Conservation (phyloP, 2,329 filamentous ascomycete genomes). For the Fusarium euwallaceae region DNA sequence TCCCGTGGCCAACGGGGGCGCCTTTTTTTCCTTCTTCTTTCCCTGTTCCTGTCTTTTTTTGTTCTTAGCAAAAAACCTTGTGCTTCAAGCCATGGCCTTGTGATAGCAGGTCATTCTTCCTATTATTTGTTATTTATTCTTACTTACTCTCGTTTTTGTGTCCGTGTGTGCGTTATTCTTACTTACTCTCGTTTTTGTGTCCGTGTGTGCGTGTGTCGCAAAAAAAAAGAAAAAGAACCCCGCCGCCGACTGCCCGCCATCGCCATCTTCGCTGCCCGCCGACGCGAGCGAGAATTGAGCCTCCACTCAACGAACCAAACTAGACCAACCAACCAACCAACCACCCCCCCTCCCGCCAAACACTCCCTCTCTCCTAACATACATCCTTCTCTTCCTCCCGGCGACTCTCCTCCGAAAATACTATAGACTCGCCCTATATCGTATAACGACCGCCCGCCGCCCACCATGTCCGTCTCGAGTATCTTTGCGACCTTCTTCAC, state of each 20-base stretch:
- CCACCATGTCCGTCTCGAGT: constrained; percentile 55
- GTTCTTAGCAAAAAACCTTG: not conserved
- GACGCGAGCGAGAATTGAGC: constrained; percentile 5
- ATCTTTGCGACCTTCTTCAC: constrained; percentile 62
- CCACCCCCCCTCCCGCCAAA: constrained; percentile 29
- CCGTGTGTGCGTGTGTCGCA: not conserved
- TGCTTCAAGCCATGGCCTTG: constrained; percentile 18
- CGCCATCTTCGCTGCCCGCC: not conserved
- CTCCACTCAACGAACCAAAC: constrained; percentile 15
- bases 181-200: not conserved
- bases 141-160: not conserved
- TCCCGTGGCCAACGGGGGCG: constrained; percentile 32
- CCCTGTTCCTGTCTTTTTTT: constrained; percentile 8
- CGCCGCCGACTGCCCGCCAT: constrained; percentile 21
- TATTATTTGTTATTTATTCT: not conserved
- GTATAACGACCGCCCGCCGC: not conserved
- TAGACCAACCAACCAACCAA: constrained; percentile 34
- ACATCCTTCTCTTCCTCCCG: not conserved
- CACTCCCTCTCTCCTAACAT: constrained; percentile 9
- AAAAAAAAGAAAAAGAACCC: constrained; percentile 18
- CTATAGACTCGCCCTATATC: constrained; percentile 10
- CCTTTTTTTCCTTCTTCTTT: constrained; percentile 2
- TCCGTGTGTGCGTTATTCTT: not conserved
- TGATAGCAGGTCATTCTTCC: constrained; percentile 15
- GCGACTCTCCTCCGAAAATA: not conserved